Base-by-base conservation (phyloP, 2,329 filamentous ascomycete genomes). In the Colletotrichum sp. region DNA sequence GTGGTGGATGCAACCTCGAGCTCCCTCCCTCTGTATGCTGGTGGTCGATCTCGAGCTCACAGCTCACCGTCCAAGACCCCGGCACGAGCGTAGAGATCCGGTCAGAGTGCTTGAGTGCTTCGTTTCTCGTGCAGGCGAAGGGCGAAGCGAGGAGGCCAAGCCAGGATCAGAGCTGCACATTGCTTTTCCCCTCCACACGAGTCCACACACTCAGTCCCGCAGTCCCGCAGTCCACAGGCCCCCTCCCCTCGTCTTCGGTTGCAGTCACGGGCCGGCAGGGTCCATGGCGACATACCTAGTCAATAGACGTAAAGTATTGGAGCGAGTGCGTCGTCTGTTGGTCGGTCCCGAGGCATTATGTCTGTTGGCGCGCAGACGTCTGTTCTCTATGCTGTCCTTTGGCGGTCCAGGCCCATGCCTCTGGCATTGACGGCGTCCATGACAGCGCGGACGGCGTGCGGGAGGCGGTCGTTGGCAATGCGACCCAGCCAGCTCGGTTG, bases 91-190 rank as follows among this genome's bases (percentile, higher is more conserved):
- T 34, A 3, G 48, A 67, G 64, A 52, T 28, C 52, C 59, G 30
- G 58, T 34, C 58, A 61, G n/a, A 32, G 48, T 43, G 43, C 28
- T 28, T 13, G 26, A 36, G 43, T 21, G 36, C 43, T 18, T 65
- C 18, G 48, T 36, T 58, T 38, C 16, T 36, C 3, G 38, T 56
- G 71, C 56, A 56, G 56, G 18, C 56, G 32, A 30, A 43, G 12
- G 34, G 71, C 71, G 67, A 74, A 71, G 71, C 71, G 68, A 74
- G 67, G 67, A 74, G 59, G 71, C 71, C 59, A 74, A 61, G n/a
- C 59, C 59, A 63, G 67, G 71, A 66, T 74, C 36, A 59, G 58
- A 62, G 58, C 48, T 65, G 66, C 71, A 48, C 26, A 48, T 66
- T 30, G 24, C 58, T 62, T 26, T 48, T 61, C 28, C 36, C 18